These are phyloP conservation scores for Rutstroemia sydowiana DNA, from an alignment of 2,329 filamentous ascomycete species.

Conservation along the genomic window DNA sequence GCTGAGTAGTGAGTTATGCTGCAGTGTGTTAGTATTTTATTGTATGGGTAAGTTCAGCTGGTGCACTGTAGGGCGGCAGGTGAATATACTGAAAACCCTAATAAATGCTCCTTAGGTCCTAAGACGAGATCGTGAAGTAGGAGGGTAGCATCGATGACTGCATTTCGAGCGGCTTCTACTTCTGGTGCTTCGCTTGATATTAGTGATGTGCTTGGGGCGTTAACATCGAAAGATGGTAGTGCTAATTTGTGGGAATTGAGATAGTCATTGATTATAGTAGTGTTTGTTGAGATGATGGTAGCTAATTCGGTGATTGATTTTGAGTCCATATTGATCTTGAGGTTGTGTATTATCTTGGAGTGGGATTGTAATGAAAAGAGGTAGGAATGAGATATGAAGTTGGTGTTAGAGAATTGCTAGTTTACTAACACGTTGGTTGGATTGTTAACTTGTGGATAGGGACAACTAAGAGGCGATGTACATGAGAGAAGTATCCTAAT, in stretches of 20 bases:
- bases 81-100: background rate
- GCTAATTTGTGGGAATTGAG: background rate
- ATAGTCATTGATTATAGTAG: background rate
- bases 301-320: background rate
- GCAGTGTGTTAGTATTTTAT: background rate
- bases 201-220: background rate
- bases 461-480: too few species aligned
- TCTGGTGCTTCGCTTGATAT: background rate
- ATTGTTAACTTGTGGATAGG: too few species aligned
- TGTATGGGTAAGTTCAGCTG: background rate
- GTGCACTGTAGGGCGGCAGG: background rate
- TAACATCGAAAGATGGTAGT: background rate
- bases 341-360: background rate
- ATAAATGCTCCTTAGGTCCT: background rate
- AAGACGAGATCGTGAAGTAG: background rate
- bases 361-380: background rate
- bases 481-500: too few species aligned
- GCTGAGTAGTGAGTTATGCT: slow-evolving; percentile 2
- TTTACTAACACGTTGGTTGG: too few species aligned
- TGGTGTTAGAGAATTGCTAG: too few species aligned
- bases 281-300: background rate
- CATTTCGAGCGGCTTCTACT: background rate
- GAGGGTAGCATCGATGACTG: background rate
- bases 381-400: background rate
- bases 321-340: too few species aligned